These are phyloP conservation scores for Actinomortierella ambigua DNA, from an alignment of 371 early-diverging fungal genomes.

Conservation along the genomic window DNA sequence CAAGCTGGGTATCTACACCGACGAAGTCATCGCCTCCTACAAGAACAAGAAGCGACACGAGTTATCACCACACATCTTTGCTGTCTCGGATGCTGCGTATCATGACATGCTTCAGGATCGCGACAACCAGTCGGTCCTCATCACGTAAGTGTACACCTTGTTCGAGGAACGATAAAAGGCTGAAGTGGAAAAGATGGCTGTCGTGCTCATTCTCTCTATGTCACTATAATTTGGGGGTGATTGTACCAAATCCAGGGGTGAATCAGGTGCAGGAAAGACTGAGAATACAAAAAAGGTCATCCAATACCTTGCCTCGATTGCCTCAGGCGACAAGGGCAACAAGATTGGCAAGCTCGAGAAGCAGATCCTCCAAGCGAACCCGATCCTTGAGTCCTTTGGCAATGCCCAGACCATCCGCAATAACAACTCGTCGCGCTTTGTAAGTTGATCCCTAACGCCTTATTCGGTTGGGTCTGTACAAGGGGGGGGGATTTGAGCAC, in stretches of 20 bases:
- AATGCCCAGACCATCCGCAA: constrained; percentile 99
- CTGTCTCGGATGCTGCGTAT: constrained; percentile 95
- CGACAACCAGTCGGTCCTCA: constrained; percentile 98
- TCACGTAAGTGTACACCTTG: constrained; percentile 96
- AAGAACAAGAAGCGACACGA: constrained; percentile 88
- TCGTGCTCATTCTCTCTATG: neutral
- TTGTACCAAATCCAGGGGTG: constrained; percentile 74
- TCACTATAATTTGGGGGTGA: neutral
- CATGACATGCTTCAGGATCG: constrained; percentile 92
- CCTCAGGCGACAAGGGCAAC: constrained; percentile 59
- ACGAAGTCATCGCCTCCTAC: constrained; percentile 81
- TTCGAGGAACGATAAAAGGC: no score
- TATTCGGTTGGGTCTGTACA: neutral
- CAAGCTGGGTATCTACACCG: constrained; percentile 90
- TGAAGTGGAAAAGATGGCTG: no score
- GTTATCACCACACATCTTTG: constrained; percentile 96
- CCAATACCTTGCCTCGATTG: constrained; percentile 95
- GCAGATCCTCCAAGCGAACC: constrained; percentile 97
- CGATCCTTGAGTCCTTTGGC: constrained; percentile 99
- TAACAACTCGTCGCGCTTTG: constrained; percentile 99
- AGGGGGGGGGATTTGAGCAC: no score
- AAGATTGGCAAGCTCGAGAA: constrained; percentile 75
- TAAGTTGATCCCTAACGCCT: constrained; percentile 53
- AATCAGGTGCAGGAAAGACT: constrained; percentile 99
- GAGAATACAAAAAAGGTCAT: constrained; percentile 99